Percentiles rank a stretch among this genome's conserved stretches.
phyloP scores from a whole-genome alignment of 306 rosid species.

The Dryas octopetala region DNA sequence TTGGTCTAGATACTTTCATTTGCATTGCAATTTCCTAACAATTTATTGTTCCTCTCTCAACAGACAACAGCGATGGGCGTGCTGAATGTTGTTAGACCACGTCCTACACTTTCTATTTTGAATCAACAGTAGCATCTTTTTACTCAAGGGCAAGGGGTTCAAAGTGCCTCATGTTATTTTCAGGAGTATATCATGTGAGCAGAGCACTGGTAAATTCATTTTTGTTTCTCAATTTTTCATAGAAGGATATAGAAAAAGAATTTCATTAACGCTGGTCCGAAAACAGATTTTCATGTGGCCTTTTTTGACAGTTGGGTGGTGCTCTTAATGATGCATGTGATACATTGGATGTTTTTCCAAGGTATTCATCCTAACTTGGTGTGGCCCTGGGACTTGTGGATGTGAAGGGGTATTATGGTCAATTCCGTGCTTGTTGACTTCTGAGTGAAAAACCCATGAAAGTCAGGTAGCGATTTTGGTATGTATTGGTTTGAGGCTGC shows the following conservation, averaged over 20 bases:
- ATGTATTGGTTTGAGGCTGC: neutral
- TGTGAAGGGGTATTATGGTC: neutral
- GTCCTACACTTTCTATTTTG: slow-evolving; percentile 64
- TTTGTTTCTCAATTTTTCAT: neutral
- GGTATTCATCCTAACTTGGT: neutral
- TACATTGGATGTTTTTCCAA: neutral
- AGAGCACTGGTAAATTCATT: slow-evolving; percentile 12
- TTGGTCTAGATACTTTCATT: neutral
- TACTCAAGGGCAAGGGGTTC: slow-evolving; percentile 13
- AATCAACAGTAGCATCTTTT: slow-evolving; percentile 48
- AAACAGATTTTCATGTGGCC: neutral
- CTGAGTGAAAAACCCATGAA: neutral
- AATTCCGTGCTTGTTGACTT: neutral
- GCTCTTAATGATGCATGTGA: neutral
- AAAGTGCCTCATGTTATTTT: slow-evolving; percentile 11
- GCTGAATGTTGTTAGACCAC: slow-evolving; percentile 81
- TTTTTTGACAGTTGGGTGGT: slow-evolving; percentile 11
- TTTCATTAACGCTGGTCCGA: neutral
- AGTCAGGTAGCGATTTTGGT: neutral
- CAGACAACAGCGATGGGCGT: slow-evolving; percentile 96
- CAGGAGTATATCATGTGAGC: slow-evolving; percentile 18
- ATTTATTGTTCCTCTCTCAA: slow-evolving; percentile 18
- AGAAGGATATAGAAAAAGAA: slow-evolving; percentile 4
- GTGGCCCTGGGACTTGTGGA: slow-evolving; percentile 4
- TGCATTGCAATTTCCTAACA: neutral